Evolutionary conservation across 2,329 filamentous ascomycete species (phyloP).

Genomic region (Metarhizium anisopliae): DNA sequence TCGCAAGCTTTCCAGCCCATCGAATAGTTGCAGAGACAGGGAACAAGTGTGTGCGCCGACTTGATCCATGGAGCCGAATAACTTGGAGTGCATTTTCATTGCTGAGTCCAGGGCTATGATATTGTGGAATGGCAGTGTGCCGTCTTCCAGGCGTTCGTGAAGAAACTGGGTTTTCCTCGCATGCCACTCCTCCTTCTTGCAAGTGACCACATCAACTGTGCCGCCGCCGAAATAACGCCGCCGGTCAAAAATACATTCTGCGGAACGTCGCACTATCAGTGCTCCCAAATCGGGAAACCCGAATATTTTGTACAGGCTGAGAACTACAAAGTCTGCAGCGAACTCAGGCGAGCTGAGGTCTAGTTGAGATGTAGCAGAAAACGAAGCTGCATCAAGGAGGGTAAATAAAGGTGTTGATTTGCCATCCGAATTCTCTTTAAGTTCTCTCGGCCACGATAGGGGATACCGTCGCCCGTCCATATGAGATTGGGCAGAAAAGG

Average conservation of each 20-base stretch:
- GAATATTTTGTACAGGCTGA: slow-evolving; percentile 98
- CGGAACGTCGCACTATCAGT: slow-evolving; percentile 68
- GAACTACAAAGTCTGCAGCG: slow-evolving; percentile 74
- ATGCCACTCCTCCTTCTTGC: slow-evolving; percentile 69
- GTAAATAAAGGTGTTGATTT: slow-evolving; percentile 42
- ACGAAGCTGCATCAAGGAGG: slow-evolving; percentile 74
- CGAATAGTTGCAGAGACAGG: slow-evolving; percentile 50
- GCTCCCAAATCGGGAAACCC: slow-evolving; percentile 89
- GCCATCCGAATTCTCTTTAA: slow-evolving; percentile 26
- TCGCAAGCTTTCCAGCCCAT: slow-evolving; percentile 46
- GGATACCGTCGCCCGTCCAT: slow-evolving; percentile 77
- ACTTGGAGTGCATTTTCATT: slow-evolving; percentile 54
- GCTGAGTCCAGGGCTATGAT: slow-evolving; percentile 77
- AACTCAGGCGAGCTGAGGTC: slow-evolving; percentile 52
- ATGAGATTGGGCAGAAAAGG: slow-evolving; percentile 87
- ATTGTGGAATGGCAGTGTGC: slow-evolving; percentile 81
- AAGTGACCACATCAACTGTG: slow-evolving; percentile 83
- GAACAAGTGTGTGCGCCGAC: slow-evolving; percentile 64
- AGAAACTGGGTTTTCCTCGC: slow-evolving; percentile 61
- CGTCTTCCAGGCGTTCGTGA: slow-evolving; percentile 82
- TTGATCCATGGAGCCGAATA: slow-evolving; percentile 63
- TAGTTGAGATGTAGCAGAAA: slow-evolving; percentile 68
- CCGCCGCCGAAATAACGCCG: slow-evolving; percentile 88
- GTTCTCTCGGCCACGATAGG: slow-evolving; percentile 52
- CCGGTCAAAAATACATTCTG: slow-evolving; percentile 52